Evolutionary conservation across 495 filamentous ascomycete species (phyloP), one percentile per base, ranked within the genome.

Genomic region (Talaromyces stipitatus): DNA sequence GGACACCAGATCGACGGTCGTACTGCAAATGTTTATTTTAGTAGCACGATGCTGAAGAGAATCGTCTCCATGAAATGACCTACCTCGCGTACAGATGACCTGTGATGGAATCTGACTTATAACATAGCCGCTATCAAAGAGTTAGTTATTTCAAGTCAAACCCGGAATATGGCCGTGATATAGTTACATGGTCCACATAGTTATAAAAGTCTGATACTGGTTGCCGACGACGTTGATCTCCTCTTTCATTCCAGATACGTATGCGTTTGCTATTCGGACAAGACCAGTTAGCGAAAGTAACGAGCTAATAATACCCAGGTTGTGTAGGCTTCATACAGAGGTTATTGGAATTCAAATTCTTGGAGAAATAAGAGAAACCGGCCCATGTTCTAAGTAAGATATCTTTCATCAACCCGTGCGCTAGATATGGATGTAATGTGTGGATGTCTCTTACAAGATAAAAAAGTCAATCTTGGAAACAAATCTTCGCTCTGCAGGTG

Each of bases 211-310:
- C 27, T 52, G 50, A 30, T 52, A 52, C 62, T 85, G 76, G 62
- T 82, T 72, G 2, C 78, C 82, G 0, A 61, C 58, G 55, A 85
- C 78, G 55, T 68, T 56, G 11, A 86, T 71, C 50, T 85, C 81
- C 54, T 84, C 78, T 57, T 79, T 78, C 82, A 86, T 83, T 4
- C 83, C 83, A 2, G 77, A 78, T 23, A 85, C 79, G 62, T 84
- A 85, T 47, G 83, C 82, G 70, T 83, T 83, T 57, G 70, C 68
- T 10, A 84, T 60, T 5, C 16, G 16, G 1, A n/a, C n/a, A 41
- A 18, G 58, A 4, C 16, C 10, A 4, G 26, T 52, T 7, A 32
- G 27, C 16, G 20, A 26, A 0, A 38, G 2, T 38, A 5, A 8
- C 16, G n/a, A 0, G n/a, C n/a, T n/a, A 9, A 18, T 7, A 8